Base-by-base conservation (phyloP, 768 basidiomycete genomes). In the Hypholoma fasciculare region DNA sequence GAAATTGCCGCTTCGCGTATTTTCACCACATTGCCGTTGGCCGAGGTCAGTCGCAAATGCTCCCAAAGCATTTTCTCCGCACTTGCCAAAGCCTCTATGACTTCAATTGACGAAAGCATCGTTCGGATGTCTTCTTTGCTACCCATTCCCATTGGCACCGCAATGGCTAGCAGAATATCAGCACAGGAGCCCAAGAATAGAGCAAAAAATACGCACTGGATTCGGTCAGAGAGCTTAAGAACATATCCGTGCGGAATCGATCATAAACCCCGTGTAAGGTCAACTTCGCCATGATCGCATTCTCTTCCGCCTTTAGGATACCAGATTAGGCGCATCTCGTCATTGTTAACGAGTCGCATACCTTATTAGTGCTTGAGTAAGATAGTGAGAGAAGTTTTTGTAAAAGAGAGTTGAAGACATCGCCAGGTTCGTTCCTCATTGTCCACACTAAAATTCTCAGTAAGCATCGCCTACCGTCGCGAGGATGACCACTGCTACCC, bases 191-290 rank as follows among this genome's bases (percentile, higher is more conserved):
- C 46, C 7, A 23, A 47, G 30, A 23, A 9, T 39, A 19, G 43
- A 36, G 11, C 14, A 20, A 44, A 27, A 16, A 13, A 30, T 13
- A 57, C 37, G 26, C 43, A 96, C 95, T 88, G 1, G 96, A 96
- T 69, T 98, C 96, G 0, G 89, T 83, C 20, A 98, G 75, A 16
- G 95, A 95, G 66, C 89, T 94, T 57, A 97, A 77, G 69, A 95
- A 91, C 77, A 97, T 90, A 68, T 98, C 95, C 0, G 85, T 80
- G 34, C 84, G 84, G 76, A 96, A 93, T 7, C 85, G 86, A 38
- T 82, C 80, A 63, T 95, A 87, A 1, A 89, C 90, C 26, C 87
- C 83, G 52, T 91, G 85, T 27, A 98, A 73, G 0, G 86, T 87
- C n/a, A 96, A 74, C 61, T 84, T 87, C 0, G 89, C 95, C 67